phyloP scores from a whole-genome alignment of 2,329 filamentous ascomycete species.

The Beauveria asiatica region DNA sequence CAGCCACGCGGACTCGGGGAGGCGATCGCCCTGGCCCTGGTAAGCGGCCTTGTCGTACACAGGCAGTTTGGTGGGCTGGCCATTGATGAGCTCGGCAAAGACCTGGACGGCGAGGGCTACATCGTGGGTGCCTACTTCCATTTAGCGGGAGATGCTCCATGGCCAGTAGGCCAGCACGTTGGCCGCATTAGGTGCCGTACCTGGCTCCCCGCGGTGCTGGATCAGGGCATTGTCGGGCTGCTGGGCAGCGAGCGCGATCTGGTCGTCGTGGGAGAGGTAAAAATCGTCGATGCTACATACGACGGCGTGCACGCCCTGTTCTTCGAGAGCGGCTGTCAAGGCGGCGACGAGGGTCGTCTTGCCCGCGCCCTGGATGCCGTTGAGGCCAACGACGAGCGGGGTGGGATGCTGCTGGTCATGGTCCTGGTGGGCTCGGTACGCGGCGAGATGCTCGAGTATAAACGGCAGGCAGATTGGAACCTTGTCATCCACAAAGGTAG shows the following conservation, averaged over 20 bases:
- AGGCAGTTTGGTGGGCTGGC: conserved; percentile 51
- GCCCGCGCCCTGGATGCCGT: conserved; percentile 84
- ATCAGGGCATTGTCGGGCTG: conserved; percentile 67
- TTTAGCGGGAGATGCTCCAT: neutral
- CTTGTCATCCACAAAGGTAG: conserved; percentile 63
- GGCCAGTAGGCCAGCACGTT: neutral
- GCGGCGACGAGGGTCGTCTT: conserved; percentile 79
- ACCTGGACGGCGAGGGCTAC: conserved; percentile 53
- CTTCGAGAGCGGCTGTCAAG: conserved; percentile 53
- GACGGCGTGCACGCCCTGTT: conserved; percentile 51
- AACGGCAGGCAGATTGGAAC: conserved; percentile 70
- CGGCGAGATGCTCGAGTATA: conserved; percentile 52
- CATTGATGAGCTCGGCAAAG: conserved; percentile 48
- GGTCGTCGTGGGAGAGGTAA: conserved; percentile 66
- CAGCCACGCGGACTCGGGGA: conserved; percentile 53
- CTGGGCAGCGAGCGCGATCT: conserved; percentile 53
- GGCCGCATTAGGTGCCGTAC: conserved; percentile 22
- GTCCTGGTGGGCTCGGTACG: conserved; percentile 30
- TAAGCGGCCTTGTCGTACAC: conserved; percentile 78
- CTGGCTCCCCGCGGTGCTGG: conserved; percentile 75
- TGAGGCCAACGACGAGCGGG: conserved; percentile 72
- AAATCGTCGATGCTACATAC: conserved; percentile 85
- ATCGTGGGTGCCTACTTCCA: conserved; percentile 55
- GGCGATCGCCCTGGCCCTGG: conserved; percentile 67
- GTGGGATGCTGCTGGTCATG: neutral